Evolutionary conservation across 495 filamentous ascomycete genomes (phyloP), one percentile per base, ranked within the genome.

Genomic region (Aspergillus avenaceus): DNA sequence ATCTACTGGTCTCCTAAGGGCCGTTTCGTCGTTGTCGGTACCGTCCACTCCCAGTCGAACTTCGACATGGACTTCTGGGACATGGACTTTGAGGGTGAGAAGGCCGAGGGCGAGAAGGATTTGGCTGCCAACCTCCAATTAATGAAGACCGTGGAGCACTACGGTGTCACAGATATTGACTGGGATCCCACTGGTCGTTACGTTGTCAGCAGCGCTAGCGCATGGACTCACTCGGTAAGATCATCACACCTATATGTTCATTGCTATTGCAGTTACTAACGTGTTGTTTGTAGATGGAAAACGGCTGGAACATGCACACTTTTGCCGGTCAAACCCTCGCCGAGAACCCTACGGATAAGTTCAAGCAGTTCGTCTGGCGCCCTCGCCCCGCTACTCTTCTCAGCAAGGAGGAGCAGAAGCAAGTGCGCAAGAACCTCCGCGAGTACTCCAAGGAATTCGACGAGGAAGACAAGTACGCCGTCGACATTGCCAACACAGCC

Each of bases 1-100:
- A 97, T 98, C 62, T 96, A 96, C 82, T 98, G 93, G 93, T 95
- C 90, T n/a, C 93, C 93, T 12, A 90, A 87, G 75, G 93, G 93
- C 13, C 84, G 93, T 14, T 97, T 98, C 62, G 91, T 96, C 37
- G 82, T 96, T 34, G 82, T 98, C 12, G 93, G 88, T 19, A 93
- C 93, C 2, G 87, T 98, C 12, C 84, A 88, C 74, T 95, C 89
- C 50, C 84, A 89, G 63, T 87, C 95, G 70, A 89, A 80, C 73
- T 95, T 88, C 57, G 93, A 98, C 47, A 81, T 98, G 52, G 93
- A 98, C 60, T 98, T 98, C 76, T 98, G 82, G 79, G 93, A 98
- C 58, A 76, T 96, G 55, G 95, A 97, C 67, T 98, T 92, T 58
- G 93, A 98, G 71, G 93, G 95, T 53, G 93, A 98, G 76, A 95